Evolutionary conservation across 1,284 basidiomycete species (phyloP), one percentile per base, ranked within the genome.

Genomic region (Neolentinus lepideus): DNA sequence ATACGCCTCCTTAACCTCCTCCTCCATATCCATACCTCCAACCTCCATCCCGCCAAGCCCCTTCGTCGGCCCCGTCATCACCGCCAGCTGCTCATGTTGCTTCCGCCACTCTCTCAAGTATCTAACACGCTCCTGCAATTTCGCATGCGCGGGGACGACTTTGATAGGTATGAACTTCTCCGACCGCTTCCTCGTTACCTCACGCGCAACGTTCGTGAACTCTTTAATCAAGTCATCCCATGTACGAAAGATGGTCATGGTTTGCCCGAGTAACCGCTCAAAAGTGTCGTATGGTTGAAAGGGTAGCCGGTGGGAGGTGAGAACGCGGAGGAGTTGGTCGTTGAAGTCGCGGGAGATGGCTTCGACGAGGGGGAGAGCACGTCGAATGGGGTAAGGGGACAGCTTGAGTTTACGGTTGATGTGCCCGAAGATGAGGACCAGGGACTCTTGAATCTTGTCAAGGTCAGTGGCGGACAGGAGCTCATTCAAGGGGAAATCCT

Each of bases 191-290:
- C 95, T 79, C 43, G 91, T 95, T 31, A 98, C 89, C 66, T 99
- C 97, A 60, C 97, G 83, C 2, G 96, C 96, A 50, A 98, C 92
- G 66, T 95, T 96, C 21, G 94, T 98, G 67, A 99, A 99, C 67
- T 98, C 96, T 72, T 98, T 98, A 75, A 98, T 91, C 54, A 88
- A 81, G 66, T 98, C 96, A 70, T 98, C 96, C 96, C 96, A 99
- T 1, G 89, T 90, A 8, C 84, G 80, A 75, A 98, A 98, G 55
- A 98, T 94, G 36, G 81, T 81, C 61, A 84, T 84, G 0, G 90
- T 87, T 57, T 88, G 83, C 1, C 77, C 75, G 56, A 98, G 83
- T 10, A 93, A 79, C 9, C 92, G 82, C 62, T 97, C 94, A 66
- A 99, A 99, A 0, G 92, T 91, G 56, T 91, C 85, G 70, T 98